Conservation (phyloP, 2,329 filamentous ascomycete genomes). For the Triangularia verruculosa region DNA sequence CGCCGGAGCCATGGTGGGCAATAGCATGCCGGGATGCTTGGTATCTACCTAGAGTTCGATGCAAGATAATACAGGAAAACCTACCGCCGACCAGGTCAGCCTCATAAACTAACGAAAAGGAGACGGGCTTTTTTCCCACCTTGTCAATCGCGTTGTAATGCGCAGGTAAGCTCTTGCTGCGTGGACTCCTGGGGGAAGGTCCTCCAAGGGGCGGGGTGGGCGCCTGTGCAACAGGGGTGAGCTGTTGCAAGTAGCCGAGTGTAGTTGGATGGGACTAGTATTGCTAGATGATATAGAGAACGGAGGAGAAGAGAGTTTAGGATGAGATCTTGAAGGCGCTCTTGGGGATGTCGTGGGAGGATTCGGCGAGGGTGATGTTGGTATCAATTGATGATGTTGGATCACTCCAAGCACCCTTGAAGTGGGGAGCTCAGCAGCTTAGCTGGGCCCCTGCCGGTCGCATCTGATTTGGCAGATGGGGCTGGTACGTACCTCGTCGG, state of each 20-base stretch:
- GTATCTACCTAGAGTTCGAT: not conserved
- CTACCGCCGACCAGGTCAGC: no score
- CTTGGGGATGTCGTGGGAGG: not conserved
- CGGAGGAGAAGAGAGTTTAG: not conserved
- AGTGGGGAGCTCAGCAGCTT: conserved; percentile 6
- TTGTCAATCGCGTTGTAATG: not conserved
- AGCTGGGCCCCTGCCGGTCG: not conserved
- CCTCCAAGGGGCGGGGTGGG: not conserved
- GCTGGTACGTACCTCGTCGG: not conserved
- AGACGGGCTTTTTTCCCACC: not conserved
- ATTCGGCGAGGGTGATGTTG: not conserved
- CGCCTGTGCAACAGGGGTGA: not conserved
- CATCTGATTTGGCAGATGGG: not conserved
- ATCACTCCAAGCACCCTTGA: not conserved
- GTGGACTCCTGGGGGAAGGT: not conserved
- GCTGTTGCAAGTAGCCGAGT: not conserved
- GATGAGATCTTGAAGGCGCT: not conserved
- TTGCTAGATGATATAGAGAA: not conserved
- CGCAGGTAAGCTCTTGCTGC: not conserved
- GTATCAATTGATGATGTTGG: conserved; percentile 6
- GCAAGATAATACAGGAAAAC: not conserved
- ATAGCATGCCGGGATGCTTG: conserved; percentile 22
- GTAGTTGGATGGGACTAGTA: not conserved
- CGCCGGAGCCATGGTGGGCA: conserved; percentile 40
- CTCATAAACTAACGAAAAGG: not conserved